These are phyloP conservation scores for Acanthamoeba castellanii DNA, from an alignment of 208 protist genomes.

Conservation along the genomic window DNA sequence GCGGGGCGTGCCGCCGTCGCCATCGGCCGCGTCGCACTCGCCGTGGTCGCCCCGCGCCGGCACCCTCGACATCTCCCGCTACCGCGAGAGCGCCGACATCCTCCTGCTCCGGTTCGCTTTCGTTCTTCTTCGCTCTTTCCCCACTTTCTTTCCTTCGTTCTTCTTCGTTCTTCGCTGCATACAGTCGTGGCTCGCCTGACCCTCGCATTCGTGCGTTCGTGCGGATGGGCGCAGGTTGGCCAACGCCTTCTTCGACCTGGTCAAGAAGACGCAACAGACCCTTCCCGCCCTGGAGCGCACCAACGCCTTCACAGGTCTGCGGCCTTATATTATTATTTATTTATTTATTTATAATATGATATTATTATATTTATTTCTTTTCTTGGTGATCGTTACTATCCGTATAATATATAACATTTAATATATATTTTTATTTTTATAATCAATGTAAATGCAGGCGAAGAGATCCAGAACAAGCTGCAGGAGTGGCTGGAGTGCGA, in stretches of 20 bases:
- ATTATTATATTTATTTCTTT: no score
- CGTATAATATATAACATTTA: no score
- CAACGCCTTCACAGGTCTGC: background rate
- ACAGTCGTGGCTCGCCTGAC: no score
- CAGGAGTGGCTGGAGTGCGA: slow-evolving; percentile 13
- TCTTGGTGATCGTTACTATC: no score
- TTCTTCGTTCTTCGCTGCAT: no score
- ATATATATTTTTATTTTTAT: background rate
- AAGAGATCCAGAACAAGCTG: slow-evolving; percentile 14
- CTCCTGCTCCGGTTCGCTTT: background rate
- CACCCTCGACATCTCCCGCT: background rate
- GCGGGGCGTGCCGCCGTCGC: background rate
- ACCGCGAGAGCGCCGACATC: background rate
- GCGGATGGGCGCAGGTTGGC: background rate
- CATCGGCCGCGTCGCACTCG: background rate
- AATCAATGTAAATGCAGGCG: background rate
- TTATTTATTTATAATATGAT: no score
- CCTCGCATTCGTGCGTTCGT: background rate
- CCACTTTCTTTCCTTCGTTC: background rate
- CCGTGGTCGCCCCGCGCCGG: slow-evolving; percentile 6
- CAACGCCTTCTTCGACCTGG: background rate
- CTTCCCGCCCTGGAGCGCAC: background rate
- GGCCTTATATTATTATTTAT: background rate
- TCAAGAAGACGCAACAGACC: background rate
- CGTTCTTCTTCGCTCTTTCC: background rate